These are phyloP conservation scores for Diaporthe citrichinensis DNA, from an alignment of 2,329 filamentous ascomycete species.

Conservation along the genomic window DNA sequence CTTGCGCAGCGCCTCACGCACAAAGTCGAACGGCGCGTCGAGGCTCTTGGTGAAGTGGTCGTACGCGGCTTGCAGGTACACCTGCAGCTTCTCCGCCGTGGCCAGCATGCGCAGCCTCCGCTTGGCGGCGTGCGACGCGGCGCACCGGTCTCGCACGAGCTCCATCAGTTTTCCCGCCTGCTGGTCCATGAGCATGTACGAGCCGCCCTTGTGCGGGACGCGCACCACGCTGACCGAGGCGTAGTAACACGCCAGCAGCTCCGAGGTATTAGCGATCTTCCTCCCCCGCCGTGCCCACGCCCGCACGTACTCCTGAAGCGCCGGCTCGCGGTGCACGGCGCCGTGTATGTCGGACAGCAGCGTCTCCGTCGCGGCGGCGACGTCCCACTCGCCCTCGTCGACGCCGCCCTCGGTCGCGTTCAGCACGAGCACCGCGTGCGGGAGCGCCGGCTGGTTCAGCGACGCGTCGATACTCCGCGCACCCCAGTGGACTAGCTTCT, in stretches of 20 bases:
- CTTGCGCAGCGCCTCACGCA: conserved; percentile 15
- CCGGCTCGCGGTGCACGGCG: conserved; percentile 15
- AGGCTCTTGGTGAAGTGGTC: conserved; percentile 26
- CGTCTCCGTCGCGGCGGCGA: background rate
- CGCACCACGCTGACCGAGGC: conserved; percentile 16
- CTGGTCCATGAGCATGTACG: conserved; percentile 28
- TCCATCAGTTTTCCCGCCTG: conserved; percentile 23
- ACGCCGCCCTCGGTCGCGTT: conserved; percentile 59
- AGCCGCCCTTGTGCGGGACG: conserved; percentile 25
- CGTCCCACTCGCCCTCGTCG: conserved; percentile 56
- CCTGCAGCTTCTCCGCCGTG: conserved; percentile 12
- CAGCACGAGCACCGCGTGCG: conserved; percentile 67
- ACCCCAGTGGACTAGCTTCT: conserved; percentile 61
- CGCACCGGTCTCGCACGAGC: background rate
- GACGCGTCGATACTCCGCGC: conserved; percentile 61
- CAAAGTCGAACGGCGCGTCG: conserved; percentile 13
- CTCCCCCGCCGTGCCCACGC: background rate
- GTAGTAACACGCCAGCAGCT: conserved; percentile 18
- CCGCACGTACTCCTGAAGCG: background rate
- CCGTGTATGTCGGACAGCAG: background rate
- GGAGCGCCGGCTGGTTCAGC: conserved; percentile 66
- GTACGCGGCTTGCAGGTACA: conserved; percentile 4
- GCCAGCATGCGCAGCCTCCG: conserved; percentile 16
- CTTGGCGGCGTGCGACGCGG: background rate
- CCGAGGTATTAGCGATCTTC: background rate